These are phyloP conservation scores for Colletotrichum agaves DNA, from an alignment of 2,329 filamentous ascomycete genomes.

Conservation along the genomic window DNA sequence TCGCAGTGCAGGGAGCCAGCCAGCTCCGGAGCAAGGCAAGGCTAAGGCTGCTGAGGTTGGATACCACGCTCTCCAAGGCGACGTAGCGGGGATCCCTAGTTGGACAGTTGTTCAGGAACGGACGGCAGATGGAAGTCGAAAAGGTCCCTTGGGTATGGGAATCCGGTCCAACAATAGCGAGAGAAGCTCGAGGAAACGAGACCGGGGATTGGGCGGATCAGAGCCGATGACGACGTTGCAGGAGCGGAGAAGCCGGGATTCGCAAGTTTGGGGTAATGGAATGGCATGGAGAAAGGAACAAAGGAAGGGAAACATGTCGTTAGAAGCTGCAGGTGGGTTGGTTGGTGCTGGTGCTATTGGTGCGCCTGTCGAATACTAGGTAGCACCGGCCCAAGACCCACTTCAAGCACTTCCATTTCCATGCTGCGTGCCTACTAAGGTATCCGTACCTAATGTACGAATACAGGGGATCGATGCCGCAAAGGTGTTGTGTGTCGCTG, in stretches of 20 bases:
- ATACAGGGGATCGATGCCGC: slow-evolving; percentile 1
- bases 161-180: slow-evolving; percentile 7
- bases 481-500: slow-evolving; percentile 5
- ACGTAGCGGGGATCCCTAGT: slow-evolving; percentile 21
- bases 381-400: background rate
- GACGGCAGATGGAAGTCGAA: slow-evolving; percentile 5
- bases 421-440: too few species aligned
- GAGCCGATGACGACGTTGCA: slow-evolving; percentile 29
- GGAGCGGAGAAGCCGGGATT: slow-evolving; percentile 17
- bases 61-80: slow-evolving; percentile 17
- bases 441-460: too few species aligned
- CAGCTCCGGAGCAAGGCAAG: slow-evolving; percentile 25
- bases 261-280: slow-evolving; percentile 7
- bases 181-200: slow-evolving; percentile 1
- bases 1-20: slow-evolving; percentile 18
- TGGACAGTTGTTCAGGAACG: slow-evolving; percentile 23
- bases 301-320: slow-evolving; percentile 20
- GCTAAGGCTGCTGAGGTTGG: slow-evolving; percentile 7
- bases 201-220: slow-evolving; percentile 24
- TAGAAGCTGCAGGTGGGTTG: background rate
- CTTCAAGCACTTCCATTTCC: background rate
- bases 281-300: too few species aligned
- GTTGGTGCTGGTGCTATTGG: slow-evolving; percentile 23
- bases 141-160: slow-evolving; percentile 12
- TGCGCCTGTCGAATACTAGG: slow-evolving; percentile 19